A percentile compares a stretch with the other conserved stretches of the same genome.
Evolutionary conservation across 163 green algal species (phyloP).

Genomic region (Prototheca cutis): DNA sequence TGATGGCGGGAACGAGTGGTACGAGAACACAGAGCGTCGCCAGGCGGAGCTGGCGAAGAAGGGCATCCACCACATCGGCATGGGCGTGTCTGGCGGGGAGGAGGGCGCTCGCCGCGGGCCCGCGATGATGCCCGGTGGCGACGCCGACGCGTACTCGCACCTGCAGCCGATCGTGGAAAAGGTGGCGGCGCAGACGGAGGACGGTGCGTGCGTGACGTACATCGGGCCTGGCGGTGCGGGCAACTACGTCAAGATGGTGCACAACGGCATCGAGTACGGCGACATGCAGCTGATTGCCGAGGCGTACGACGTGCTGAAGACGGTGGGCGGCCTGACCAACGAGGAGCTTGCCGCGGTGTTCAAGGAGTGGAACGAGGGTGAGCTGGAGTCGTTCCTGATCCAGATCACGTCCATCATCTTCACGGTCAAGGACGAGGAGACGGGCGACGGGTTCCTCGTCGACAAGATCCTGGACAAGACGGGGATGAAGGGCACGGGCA

Average conservation of each 20-base stretch:
- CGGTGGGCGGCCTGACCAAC: slow-evolving; percentile 82
- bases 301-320: slow-evolving; percentile 60
- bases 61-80: slow-evolving; percentile 91
- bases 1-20: slow-evolving; percentile 98
- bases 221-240: slow-evolving; percentile 80
- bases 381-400: slow-evolving; percentile 89
- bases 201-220: slow-evolving; percentile 91
- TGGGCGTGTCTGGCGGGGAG: slow-evolving; percentile 95
- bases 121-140: slow-evolving; percentile 94
- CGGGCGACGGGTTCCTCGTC: slow-evolving; percentile 55
- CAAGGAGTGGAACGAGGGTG: slow-evolving; percentile 82
- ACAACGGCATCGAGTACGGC: slow-evolving; percentile 99
- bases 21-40: slow-evolving; percentile 95
- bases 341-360: slow-evolving; percentile 84
- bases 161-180: slow-evolving; percentile 85
- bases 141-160: slow-evolving; percentile 61
- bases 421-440: slow-evolving; percentile 76
- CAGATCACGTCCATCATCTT: slow-evolving; percentile 95
- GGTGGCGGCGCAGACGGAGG: slow-evolving; percentile 90
- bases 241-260: slow-evolving; percentile 99
- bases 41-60: slow-evolving; percentile 61
- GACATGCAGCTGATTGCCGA: slow-evolving; percentile 99
- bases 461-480: slow-evolving; percentile 84
- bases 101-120: slow-evolving; percentile 89
- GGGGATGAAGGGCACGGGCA: slow-evolving; percentile 65